Percentiles rank a stretch among this genome's conserved stretches.
These are phyloP conservation scores for Starmerella khaoyaiensis DNA, from an alignment of 805 yeast genomes.

Conservation along the genomic window DNA sequence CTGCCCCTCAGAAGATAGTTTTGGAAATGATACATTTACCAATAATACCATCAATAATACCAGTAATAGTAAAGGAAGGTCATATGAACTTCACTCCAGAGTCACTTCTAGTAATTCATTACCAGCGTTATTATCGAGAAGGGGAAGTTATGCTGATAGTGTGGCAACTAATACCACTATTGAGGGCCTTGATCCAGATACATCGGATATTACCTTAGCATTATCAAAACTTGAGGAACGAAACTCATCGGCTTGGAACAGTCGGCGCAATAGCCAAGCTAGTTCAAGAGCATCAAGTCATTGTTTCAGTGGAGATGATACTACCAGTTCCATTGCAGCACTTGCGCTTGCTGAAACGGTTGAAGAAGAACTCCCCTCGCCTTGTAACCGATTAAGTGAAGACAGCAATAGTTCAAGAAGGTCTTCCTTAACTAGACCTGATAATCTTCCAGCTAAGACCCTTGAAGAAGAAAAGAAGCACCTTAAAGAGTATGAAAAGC, in stretches of 20 bases:
- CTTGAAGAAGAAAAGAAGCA: constrained; percentile 42
- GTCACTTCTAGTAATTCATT: not conserved
- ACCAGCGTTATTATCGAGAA: constrained; percentile 3
- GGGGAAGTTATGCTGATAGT: constrained; percentile 3
- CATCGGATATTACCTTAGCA: constrained; percentile 27
- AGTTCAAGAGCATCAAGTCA: not conserved
- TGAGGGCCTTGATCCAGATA: constrained; percentile 28
- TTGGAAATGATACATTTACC: not conserved
- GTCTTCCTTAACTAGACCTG: constrained; percentile 45
- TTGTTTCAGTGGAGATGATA: constrained; percentile 4
- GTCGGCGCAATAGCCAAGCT: not conserved
- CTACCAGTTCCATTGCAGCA: constrained; percentile 4
- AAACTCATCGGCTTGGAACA: not conserved
- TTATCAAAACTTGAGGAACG: constrained; percentile 16
- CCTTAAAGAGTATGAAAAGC: constrained; percentile 38
- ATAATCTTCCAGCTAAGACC: constrained; percentile 54
- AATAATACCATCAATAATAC: not conserved
- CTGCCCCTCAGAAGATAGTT: not conserved
- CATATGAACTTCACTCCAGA: too few relatives aligned
- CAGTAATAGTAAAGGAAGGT: too few relatives aligned
- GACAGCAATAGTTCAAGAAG: constrained; percentile 15
- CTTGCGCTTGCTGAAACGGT: constrained; percentile 5
- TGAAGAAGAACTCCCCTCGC: constrained; percentile 7
- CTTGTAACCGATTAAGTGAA: constrained; percentile 1
- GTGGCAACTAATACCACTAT: constrained; percentile 10